A percentile compares a stretch with the other conserved stretches of the same genome.
Evolutionary conservation across 495 filamentous ascomycete species (phyloP).

Genomic region (Baudoinia panamericana): DNA sequence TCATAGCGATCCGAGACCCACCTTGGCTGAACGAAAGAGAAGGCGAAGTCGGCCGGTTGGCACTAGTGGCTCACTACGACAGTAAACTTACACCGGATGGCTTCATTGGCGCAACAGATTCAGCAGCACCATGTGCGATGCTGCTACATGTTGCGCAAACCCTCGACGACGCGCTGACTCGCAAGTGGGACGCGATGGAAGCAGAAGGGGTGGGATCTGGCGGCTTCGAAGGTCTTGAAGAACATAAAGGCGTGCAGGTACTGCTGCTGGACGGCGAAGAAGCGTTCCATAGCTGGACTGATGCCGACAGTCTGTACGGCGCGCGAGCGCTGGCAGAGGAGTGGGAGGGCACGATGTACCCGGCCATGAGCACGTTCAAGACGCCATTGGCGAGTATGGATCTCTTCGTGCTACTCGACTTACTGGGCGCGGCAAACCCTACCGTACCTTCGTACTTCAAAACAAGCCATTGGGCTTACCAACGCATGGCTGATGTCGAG

Average conservation of each 20-base stretch:
- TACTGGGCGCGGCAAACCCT: conserved; percentile 62
- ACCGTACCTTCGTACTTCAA: conserved; percentile 66
- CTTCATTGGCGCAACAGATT: conserved; percentile 90
- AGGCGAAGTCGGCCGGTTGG: conserved; percentile 67
- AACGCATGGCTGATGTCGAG: conserved; percentile 54
- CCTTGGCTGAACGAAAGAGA: conserved; percentile 46
- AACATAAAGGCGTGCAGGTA: conserved; percentile 76
- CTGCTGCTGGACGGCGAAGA: conserved; percentile 90
- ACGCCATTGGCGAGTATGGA: conserved; percentile 65
- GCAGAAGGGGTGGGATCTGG: conserved; percentile 36
- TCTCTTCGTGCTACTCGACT: conserved; percentile 84
- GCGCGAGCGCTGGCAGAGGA: conserved; percentile 60
- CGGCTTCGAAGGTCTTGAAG: conserved; percentile 39
- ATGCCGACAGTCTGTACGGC: conserved; percentile 74
- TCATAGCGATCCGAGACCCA: conserved; percentile 81
- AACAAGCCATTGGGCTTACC: conserved; percentile 90
- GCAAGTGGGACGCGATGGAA: conserved; percentile 65
- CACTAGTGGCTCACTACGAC: conserved; percentile 91
- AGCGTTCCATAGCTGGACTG: conserved; percentile 69
- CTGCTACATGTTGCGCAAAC: conserved; percentile 72
- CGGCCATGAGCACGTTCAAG: conserved; percentile 58
- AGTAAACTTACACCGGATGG: conserved; percentile 67
- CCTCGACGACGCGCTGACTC: conserved; percentile 63
- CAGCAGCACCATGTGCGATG: conserved; percentile 85
- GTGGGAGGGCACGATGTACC: conserved; percentile 56